Percentiles rank a stretch among this genome's conserved stretches.
These are phyloP conservation scores for Flaveria floridana DNA, from an alignment of 140 eudicot species.

Conservation along the genomic window DNA sequence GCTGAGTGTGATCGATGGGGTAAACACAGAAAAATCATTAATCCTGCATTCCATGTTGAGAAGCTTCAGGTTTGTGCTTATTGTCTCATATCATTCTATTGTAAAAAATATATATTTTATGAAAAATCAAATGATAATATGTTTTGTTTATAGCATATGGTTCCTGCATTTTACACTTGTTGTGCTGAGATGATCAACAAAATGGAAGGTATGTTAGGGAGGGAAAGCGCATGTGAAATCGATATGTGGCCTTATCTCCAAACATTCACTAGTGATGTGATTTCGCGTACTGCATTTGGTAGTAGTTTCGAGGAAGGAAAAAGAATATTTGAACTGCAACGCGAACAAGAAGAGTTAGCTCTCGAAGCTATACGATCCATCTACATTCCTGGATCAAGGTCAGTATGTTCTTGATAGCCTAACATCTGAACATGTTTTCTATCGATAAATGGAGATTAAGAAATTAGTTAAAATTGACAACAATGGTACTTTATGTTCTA, in stretches of 20 bases:
- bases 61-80: not conserved
- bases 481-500: no score
- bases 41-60: not conserved
- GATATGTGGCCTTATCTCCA: not conserved
- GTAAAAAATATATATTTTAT: no score
- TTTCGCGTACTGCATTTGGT: not conserved
- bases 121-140: no score
- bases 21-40: conserved; percentile 9
- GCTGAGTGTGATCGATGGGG: not conserved
- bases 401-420: not conserved
- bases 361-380: not conserved
- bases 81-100: not conserved
- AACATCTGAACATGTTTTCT: not conserved
- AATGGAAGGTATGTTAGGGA: not conserved
- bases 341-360: not conserved
- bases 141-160: not conserved
- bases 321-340: not conserved
- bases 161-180: not conserved
- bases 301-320: not conserved
- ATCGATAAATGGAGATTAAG: no score
- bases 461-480: no score
- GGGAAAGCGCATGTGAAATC: not conserved
- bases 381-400: not conserved
- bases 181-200: not conserved
- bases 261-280: not conserved